These are phyloP conservation scores for Linaria vulgaris DNA, from an alignment of 257 asterid genomes.

Conservation along the genomic window DNA sequence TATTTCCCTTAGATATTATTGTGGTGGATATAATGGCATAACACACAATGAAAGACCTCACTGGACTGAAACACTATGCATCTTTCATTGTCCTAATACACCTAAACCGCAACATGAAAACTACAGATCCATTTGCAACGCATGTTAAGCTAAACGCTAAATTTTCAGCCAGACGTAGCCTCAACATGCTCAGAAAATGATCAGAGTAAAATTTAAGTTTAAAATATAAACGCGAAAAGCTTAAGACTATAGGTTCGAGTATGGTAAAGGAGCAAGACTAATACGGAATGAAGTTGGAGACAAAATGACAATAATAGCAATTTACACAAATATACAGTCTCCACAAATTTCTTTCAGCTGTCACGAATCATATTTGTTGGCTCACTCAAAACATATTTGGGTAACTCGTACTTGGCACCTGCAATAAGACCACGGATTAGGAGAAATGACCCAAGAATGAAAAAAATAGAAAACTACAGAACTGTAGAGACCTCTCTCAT, in stretches of 20 bases:
- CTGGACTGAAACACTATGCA: no score
- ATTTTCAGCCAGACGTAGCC: constrained; percentile 19
- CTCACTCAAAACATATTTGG: constrained; percentile 85
- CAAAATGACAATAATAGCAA: constrained; percentile 33
- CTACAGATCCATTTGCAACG: constrained; percentile 14
- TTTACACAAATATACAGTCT: constrained; percentile 50
- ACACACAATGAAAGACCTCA: no score
- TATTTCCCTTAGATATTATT: no score
- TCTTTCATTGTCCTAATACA: no score
- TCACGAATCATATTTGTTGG: constrained; percentile 77
- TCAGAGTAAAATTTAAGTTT: constrained; percentile 4
- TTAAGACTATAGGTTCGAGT: not conserved
- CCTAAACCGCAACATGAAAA: constrained; percentile 13
- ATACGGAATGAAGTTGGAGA: constrained; percentile 24
- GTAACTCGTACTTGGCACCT: constrained; percentile 92
- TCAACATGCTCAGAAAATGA: not conserved
- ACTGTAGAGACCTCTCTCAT: constrained; percentile 71
- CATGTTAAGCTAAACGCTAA: constrained; percentile 8
- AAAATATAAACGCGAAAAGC: constrained; percentile 11
- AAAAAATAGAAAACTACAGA: not conserved
- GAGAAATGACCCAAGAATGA: not conserved
- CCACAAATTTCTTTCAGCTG: constrained; percentile 27
- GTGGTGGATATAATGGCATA: no score
- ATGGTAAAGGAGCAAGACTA: constrained; percentile 12
- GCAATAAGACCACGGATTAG: constrained; percentile 31